Evolutionary conservation across 2,329 filamentous ascomycete genomes (phyloP), one percentile per base, ranked within the genome.

Genomic region (Cladophialophora chaetospira): DNA sequence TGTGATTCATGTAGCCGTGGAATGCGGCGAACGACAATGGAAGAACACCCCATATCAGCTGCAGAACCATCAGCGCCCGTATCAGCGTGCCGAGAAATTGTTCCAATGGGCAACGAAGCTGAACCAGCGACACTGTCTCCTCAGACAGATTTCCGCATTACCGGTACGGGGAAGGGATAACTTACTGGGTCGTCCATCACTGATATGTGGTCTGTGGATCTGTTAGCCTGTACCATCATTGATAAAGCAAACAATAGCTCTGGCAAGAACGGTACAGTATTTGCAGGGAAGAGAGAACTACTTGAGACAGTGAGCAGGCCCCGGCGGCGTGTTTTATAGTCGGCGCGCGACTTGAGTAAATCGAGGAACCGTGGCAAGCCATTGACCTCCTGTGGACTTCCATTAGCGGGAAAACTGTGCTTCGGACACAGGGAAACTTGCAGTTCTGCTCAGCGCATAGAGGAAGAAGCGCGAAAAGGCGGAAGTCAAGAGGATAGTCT

Each of bases 181-280:
- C n/a, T n/a, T n/a, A n/a, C n/a, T 23, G 94, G 94, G 75, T 99
- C 94, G 74, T 99, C 94, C 66, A 97, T 77, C 89, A 95, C 87
- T 71, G 88, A 91, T 64, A 91, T 83, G 77, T 96, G 91, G 72
- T 95, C n/a, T n/a, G n/a, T n/a, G n/a, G n/a, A n/a, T n/a, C n/a
- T n/a, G n/a, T n/a, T n/a, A n/a, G n/a, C n/a, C n/a, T n/a, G n/a
- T n/a, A n/a, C n/a, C n/a, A n/a, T n/a, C n/a, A n/a, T n/a, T n/a
- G n/a, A n/a, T n/a, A n/a, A n/a, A n/a, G n/a, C n/a, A n/a, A n/a
- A n/a, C n/a, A n/a, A n/a, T n/a, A n/a, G n/a, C n/a, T n/a, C n/a
- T n/a, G n/a, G n/a, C n/a, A n/a, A n/a, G n/a, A n/a, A n/a, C n/a
- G n/a, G n/a, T n/a, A n/a, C n/a, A n/a, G n/a, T n/a, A n/a, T n/a